Percentiles rank a stretch among this genome's conserved stretches.
phyloP scores from a whole-genome alignment of 768 basidiomycete species.

The Paxillus involutus region DNA sequence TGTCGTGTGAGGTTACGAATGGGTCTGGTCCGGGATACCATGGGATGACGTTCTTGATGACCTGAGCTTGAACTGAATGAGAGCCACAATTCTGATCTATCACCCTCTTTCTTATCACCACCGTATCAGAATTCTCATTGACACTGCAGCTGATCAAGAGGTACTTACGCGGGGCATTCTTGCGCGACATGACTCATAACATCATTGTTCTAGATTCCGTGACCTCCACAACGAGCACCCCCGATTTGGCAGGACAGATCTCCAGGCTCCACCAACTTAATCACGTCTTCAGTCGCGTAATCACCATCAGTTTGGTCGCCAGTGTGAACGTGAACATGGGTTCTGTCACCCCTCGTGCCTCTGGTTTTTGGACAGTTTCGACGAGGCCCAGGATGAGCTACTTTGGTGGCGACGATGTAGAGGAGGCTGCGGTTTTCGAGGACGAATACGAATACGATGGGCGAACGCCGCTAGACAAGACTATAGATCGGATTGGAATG shows the following conservation, averaged over 20 bases:
- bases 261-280: neutral
- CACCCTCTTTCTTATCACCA: neutral
- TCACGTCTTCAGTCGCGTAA: conserved; percentile 11
- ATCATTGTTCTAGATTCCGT: neutral
- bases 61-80: neutral
- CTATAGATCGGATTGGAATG: conserved; percentile 91
- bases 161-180: neutral
- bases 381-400: conserved; percentile 32
- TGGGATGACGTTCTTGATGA: neutral
- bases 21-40: neutral
- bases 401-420: conserved; percentile 33
- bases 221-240: neutral
- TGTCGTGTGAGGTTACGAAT: neutral
- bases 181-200: neutral
- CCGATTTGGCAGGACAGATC: neutral
- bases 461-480: conserved; percentile 72
- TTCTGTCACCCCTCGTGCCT: conserved; percentile 46
- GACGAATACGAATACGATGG: conserved; percentile 36
- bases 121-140: neutral
- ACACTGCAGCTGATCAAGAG: neutral
- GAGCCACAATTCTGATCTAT: neutral
- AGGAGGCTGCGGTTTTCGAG: conserved; percentile 21
- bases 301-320: neutral
- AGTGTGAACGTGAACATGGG: conserved; percentile 37
- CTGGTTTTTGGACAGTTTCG: conserved; percentile 46